Evolutionary conservation across 345 rosid species (phyloP).

Genomic region (Sisymbrium altissimum): DNA sequence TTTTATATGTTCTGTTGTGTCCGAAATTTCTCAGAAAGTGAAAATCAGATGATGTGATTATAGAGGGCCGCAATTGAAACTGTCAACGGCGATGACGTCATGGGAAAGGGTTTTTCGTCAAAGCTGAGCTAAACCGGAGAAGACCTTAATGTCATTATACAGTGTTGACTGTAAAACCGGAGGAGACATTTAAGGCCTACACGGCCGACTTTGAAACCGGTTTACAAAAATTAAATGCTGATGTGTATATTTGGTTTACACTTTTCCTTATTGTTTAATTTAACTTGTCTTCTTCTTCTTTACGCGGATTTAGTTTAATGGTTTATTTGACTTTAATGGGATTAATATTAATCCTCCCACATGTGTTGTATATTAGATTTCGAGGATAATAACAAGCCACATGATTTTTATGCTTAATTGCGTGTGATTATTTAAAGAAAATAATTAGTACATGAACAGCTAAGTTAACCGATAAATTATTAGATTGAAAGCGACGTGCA

Average conservation of each 20-base stretch:
- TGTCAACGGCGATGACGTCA: slow-evolving; percentile 16
- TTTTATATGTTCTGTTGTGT: slow-evolving; percentile 18
- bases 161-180: slow-evolving; percentile 24
- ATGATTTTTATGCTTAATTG: slow-evolving; percentile 15
- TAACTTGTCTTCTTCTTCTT: not conserved
- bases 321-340: slow-evolving; percentile 19
- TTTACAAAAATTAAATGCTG: slow-evolving; percentile 3
- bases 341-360: not conserved
- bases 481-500: slow-evolving; percentile 18
- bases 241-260: not conserved
- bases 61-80: not conserved
- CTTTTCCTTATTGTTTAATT: not conserved
- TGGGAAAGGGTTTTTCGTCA: slow-evolving; percentile 1
- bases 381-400: slow-evolving; percentile 8
- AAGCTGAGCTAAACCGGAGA: slow-evolving; percentile 23
- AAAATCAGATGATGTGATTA: not conserved
- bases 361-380: not conserved
- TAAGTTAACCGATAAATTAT: slow-evolving; percentile 4
- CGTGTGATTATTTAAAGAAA: slow-evolving; percentile 5
- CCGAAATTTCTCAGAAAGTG: slow-evolving; percentile 25
- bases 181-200: not conserved
- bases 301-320: slow-evolving; percentile 13
- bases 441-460: slow-evolving; percentile 16
- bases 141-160: not conserved
- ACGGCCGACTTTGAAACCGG: slow-evolving; percentile 21